Evolutionary conservation across 2,329 filamentous ascomycete species (phyloP).

Genomic region (Monosporascus sp.): DNA sequence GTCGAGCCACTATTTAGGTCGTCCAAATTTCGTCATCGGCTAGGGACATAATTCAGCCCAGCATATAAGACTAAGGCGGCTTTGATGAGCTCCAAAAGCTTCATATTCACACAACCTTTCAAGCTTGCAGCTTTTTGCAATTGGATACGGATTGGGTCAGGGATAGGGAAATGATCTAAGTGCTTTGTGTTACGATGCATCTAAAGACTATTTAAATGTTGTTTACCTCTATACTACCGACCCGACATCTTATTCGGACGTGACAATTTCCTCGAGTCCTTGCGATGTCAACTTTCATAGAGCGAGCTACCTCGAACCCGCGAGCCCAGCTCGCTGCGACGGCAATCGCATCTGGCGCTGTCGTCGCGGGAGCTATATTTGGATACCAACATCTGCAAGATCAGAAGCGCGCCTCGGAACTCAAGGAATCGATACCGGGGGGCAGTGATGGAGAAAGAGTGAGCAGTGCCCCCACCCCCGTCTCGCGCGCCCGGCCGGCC

Average conservation of each 20-base stretch:
- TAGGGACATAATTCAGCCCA: too few relatives aligned
- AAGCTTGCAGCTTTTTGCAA: not conserved
- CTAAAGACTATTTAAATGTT: too few relatives aligned
- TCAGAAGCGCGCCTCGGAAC: conserved; percentile 45
- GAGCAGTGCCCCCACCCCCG: conserved; percentile 3
- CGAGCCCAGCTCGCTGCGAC: conserved; percentile 63
- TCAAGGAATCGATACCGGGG: conserved; percentile 56
- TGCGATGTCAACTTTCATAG: conserved; percentile 33
- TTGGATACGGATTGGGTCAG: not conserved
- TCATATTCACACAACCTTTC: not conserved
- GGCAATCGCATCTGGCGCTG: conserved; percentile 58
- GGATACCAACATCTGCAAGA: conserved; percentile 56
- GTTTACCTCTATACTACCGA: too few relatives aligned
- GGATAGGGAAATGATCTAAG: not conserved
- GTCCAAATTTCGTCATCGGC: not conserved
- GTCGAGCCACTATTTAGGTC: not conserved
- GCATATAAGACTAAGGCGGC: too few relatives aligned
- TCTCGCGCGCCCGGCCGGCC: not conserved
- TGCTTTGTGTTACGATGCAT: not conserved
- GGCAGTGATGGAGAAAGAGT: conserved; percentile 33
- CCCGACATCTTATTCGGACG: too few relatives aligned
- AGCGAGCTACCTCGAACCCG: conserved; percentile 38
- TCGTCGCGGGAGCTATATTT: conserved; percentile 55
- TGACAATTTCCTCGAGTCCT: not conserved
- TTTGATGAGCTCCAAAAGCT: not conserved